Base-by-base conservation (phyloP, 805 yeast species). In the Yarrowia osloensis region DNA sequence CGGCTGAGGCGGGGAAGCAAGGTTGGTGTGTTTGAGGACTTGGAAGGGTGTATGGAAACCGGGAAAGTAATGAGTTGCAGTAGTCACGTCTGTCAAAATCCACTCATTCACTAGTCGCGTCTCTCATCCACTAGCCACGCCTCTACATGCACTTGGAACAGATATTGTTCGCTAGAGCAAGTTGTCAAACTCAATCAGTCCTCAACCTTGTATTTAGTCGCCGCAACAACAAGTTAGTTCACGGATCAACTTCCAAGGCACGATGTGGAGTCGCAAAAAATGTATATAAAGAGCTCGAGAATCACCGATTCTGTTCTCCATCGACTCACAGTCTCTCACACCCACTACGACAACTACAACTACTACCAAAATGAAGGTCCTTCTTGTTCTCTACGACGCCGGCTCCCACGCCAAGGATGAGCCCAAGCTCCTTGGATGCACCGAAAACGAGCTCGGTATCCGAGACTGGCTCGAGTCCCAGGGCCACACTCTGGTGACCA, bases 351-450 rank as follows among this genome's bases (percentile, higher is more conserved):
- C 47, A 4, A 42, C 44, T 19, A 17, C 42, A 40, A 40, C 28
- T 7, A 39, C 50, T 22, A 46, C 50, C 9, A 46, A 24, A 26
- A 46, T 46, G 50, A 46, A 46, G 50, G 50, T 46, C 31, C 50
- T 46, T 46, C 31, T 46, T 17, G 33, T 46, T 46, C 50, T 46
- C 29, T 46, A 46, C 50, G 31, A 24, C n/a, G 50, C 31, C 31
- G 50, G 50, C 50, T 46, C 50, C 31, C 50, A 46, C 21, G 50
- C 50, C 13, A 5, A 7, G 6, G 50, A 46, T 5, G 50, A 46
- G 31, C 50, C 50, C 50, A 46, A 46, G 50, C 50, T 46, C 3
- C 50, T 46, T 26, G 50, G 50, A 46, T 24, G 31, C n/a, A 46
- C 50, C 33, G 50, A 46, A 17, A 46, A 46, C 50, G 50, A 24